Evolutionary conservation across 768 basidiomycete species (phyloP).

Genomic region (Rhodotorula kratochvilovae): DNA sequence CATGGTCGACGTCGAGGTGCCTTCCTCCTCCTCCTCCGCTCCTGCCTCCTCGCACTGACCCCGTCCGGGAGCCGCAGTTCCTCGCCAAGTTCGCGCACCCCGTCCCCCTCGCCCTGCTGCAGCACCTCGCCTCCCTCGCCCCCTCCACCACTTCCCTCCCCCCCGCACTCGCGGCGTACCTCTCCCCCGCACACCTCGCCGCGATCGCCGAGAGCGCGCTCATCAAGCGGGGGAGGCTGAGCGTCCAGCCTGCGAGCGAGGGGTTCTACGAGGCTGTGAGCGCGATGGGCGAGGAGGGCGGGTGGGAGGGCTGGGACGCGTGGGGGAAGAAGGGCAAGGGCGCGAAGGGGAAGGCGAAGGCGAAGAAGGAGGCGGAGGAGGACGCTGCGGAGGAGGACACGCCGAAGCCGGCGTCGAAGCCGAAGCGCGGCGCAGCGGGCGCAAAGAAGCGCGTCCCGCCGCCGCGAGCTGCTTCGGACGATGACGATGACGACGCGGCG

Average conservation of each 20-base stretch:
- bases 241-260: constrained; percentile 73
- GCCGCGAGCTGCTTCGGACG: too few relatives aligned
- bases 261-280: constrained; percentile 63
- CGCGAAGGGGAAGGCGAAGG: background rate
- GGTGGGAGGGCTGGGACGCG: constrained; percentile 82
- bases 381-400: background rate
- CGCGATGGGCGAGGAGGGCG: constrained; percentile 64
- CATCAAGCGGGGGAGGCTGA: constrained; percentile 72
- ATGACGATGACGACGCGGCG: too few relatives aligned
- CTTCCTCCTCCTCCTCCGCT: background rate
- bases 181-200: constrained; percentile 23
- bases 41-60: background rate
- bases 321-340: constrained; percentile 46
- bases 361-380: background rate
- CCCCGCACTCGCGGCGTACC: constrained; percentile 19
- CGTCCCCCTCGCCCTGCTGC: constrained; percentile 70
- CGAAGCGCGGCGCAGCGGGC: too few relatives aligned
- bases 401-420: too few relatives aligned
- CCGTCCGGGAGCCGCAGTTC: constrained; percentile 35
- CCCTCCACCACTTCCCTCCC: constrained; percentile 25
- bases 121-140: constrained; percentile 55
- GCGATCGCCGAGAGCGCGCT: constrained; percentile 59
- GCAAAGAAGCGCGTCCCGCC: too few relatives aligned
- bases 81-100: constrained; percentile 58
- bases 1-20: constrained; percentile 68